A percentile compares a stretch with the other conserved stretches of the same genome.
Evolutionary conservation across 495 filamentous ascomycete genomes (phyloP).

Genomic region (Pseudevernia furfuracea): DNA sequence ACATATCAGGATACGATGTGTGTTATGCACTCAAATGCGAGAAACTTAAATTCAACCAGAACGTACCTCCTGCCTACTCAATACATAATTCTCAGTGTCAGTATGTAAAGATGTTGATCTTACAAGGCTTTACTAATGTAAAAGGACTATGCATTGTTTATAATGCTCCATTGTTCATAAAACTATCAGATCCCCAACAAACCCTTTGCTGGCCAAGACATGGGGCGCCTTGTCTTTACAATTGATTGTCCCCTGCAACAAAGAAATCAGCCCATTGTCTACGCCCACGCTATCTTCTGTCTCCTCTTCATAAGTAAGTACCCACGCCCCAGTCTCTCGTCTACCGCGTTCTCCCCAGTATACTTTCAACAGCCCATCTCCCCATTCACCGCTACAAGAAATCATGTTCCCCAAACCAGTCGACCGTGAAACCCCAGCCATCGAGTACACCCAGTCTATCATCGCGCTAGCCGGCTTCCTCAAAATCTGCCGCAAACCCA

Average conservation of each 20-base stretch:
- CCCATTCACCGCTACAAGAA: neutral
- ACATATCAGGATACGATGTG: no score
- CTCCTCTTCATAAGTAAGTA: neutral
- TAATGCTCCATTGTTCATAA: neutral
- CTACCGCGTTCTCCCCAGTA: neutral
- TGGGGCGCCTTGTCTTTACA: neutral
- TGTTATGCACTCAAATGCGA: no score
- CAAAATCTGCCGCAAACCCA: neutral
- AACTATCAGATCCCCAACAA: neutral
- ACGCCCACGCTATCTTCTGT: neutral
- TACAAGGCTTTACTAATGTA: neutral
- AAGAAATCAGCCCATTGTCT: neutral
- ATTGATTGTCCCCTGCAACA: neutral
- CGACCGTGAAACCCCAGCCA: neutral
- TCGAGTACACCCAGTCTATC: neutral
- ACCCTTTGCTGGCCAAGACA: neutral
- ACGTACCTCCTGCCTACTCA: neutral
- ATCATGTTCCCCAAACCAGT: neutral
- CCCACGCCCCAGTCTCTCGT: neutral
- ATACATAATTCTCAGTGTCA: neutral
- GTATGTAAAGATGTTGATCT: neutral
- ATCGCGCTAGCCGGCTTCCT: neutral
- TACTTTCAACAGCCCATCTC: neutral
- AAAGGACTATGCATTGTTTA: neutral
- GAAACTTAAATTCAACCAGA: neutral